Base-by-base conservation (phyloP, 78 protist genomes). In the Fonticula alba region DNA sequence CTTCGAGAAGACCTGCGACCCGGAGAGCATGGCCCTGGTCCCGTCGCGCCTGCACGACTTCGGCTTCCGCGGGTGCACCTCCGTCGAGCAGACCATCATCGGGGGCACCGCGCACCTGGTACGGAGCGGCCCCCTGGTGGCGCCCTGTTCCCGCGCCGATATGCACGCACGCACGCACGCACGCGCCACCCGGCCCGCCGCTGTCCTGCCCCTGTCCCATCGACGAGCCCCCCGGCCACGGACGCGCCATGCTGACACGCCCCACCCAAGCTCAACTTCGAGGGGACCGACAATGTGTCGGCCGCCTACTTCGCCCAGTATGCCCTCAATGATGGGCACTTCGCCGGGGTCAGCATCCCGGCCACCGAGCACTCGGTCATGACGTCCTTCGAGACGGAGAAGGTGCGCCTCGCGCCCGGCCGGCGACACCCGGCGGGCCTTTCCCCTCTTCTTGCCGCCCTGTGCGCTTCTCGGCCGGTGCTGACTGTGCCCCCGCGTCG, bases 281-380 rank as follows among this genome's bases (percentile, higher is more conserved):
- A 0, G 17, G 63, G 72, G 24, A 26, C 55, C n/a, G 72, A 55
- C 57, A 55, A 62, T 17, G 40, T 55, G 72, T 14, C 32, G 6
- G 72, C 72, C 24, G 50, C 64, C 72, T 67, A 55, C 38, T 49
- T 55, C 72, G 53, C 41, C 2, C 72, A 53, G 54, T 67, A 27
- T 14, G 29, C 27, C 32, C 62, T 53, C 72, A 67, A 67, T 57
- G 56, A 49, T 13, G 72, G 72, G 17, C 29, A 26, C 37, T 63
- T 63, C 27, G 72, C 56, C 33, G 71, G 37, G 4, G 7, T 9
- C 13, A 9, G 26, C 37, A 56, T 66, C 24, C 71, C 71, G 6
- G 71, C 71, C 24, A 66, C 64, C 27, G 71, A 66, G 53, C 71
- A 66, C 71, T 36, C 47, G 29, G 69, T 66, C 29, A 66, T 66